Percentiles rank a stretch among this genome's conserved stretches.
Evolutionary conservation across 1,284 basidiomycete genomes (phyloP).

Genomic region (Cryptococcus deneoformans): DNA sequence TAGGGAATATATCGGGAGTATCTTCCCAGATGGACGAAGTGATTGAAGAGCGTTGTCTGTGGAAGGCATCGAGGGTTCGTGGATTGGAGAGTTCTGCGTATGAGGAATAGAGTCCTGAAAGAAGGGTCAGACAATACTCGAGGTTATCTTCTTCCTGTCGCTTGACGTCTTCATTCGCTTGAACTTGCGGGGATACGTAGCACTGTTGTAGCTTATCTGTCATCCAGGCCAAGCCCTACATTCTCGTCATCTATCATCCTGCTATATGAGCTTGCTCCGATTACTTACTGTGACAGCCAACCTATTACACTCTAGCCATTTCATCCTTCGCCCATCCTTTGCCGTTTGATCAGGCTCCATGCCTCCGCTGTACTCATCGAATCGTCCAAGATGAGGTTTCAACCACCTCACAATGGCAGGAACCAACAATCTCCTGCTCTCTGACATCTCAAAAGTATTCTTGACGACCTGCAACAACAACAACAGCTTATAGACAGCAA

Average conservation of each 20-base stretch:
- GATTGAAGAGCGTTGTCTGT: conserved; percentile 62
- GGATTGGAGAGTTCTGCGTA: conserved; percentile 77
- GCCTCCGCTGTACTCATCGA: conserved; percentile 54
- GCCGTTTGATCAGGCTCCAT: conserved; percentile 33
- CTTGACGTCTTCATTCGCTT: conserved; percentile 60
- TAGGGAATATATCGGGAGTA: conserved; percentile 83
- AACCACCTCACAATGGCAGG: conserved; percentile 91
- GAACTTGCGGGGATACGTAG: conserved; percentile 65
- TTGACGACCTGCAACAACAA: conserved; percentile 90
- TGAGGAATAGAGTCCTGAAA: conserved; percentile 82
- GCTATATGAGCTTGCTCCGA: background rate
- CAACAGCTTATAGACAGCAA: conserved; percentile 88
- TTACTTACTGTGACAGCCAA: conserved; percentile 53
- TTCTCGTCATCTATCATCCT: conserved; percentile 4
- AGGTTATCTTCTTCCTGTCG: conserved; percentile 90
- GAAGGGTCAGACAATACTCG: conserved; percentile 78
- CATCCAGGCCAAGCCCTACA: conserved; percentile 80
- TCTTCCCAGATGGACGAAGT: conserved; percentile 57
- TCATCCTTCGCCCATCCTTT: conserved; percentile 71
- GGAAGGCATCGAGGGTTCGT: conserved; percentile 65
- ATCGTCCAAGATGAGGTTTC: conserved; percentile 90
- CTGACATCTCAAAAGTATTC: conserved; percentile 79
- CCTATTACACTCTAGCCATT: conserved; percentile 86
- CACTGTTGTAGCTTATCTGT: conserved; percentile 84
- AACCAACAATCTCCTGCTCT: conserved; percentile 75